phyloP scores from a whole-genome alignment of 2,329 filamentous ascomycete species.

The Sclerotinia glacialis region DNA sequence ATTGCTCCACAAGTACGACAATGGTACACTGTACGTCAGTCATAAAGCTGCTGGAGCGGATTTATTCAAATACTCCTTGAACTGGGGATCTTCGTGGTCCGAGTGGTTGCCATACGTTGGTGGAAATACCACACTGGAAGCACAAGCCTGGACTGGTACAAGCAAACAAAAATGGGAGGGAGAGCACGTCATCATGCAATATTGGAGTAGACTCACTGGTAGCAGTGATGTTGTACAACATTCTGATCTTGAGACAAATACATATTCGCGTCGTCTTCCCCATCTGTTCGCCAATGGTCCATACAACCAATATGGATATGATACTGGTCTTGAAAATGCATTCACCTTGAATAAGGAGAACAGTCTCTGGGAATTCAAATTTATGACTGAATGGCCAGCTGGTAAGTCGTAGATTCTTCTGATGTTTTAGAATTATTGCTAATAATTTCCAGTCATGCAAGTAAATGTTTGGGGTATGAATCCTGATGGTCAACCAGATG shows the following conservation, averaged over 20 bases:
- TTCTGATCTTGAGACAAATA: constrained; percentile 49
- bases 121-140: constrained; percentile 47
- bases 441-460: constrained; percentile 43
- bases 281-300: constrained; percentile 61
- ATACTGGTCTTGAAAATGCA: constrained; percentile 54
- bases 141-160: constrained; percentile 57
- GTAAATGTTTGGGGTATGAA: constrained; percentile 68
- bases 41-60: constrained; percentile 61
- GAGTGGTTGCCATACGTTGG: constrained; percentile 56
- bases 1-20: constrained; percentile 47
- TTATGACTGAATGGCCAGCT: constrained; percentile 63
- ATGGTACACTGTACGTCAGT: constrained; percentile 49
- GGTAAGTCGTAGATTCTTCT: constrained; percentile 31
- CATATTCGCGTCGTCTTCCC: constrained; percentile 52
- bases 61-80: constrained; percentile 60
- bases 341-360: constrained; percentile 50
- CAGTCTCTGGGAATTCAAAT: constrained; percentile 54
- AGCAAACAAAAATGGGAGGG: constrained; percentile 57
- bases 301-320: constrained; percentile 63
- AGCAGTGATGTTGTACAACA: constrained; percentile 61
- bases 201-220: constrained; percentile 57
- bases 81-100: constrained; percentile 59
- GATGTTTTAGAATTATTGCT: background rate
- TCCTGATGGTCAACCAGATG: constrained; percentile 59
- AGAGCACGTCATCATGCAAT: constrained; percentile 61